Evolutionary conservation across 2,329 filamentous ascomycete species (phyloP).

Genomic region (Coniella lustricola): DNA sequence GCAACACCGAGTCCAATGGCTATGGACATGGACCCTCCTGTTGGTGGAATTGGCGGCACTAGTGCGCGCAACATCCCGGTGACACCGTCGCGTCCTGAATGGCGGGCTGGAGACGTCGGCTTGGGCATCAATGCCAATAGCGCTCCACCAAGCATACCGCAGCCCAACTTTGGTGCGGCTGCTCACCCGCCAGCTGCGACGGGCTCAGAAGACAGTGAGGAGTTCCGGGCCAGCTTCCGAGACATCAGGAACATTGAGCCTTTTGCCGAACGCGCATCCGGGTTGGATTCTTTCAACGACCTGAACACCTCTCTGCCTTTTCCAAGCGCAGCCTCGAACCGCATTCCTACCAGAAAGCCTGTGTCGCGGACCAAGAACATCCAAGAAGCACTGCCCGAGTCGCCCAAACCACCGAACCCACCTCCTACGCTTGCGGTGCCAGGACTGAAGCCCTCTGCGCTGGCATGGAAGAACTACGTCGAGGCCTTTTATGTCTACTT

Average conservation of each 20-base stretch:
- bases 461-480: conserved; percentile 44
- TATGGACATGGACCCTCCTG: conserved; percentile 59
- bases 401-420: conserved; percentile 43
- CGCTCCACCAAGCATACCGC: conserved; percentile 9
- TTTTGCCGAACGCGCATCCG: conserved; percentile 38
- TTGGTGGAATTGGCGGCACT: conserved; percentile 22
- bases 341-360: conserved; percentile 29
- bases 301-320: conserved; percentile 52
- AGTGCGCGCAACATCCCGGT: conserved; percentile 47
- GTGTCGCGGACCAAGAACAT: conserved; percentile 37
- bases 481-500: conserved; percentile 49
- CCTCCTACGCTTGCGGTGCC: conserved; percentile 36
- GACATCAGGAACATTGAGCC: conserved; percentile 52
- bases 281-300: conserved; percentile 48
- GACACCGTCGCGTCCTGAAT: conserved; percentile 53
- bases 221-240: conserved; percentile 46
- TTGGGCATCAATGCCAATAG: conserved; percentile 20
- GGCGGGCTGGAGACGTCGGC: conserved; percentile 45
- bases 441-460: conserved; percentile 35
- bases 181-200: conserved; percentile 22
- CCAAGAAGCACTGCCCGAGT: conserved; percentile 32
- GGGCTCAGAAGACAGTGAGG: conserved; percentile 50
- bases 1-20: conserved; percentile 44
- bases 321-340: conserved; percentile 40
- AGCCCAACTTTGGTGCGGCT: conserved; percentile 3